phyloP scores from a whole-genome alignment of 140 eudicot species.

The Bidens hawaiensis region DNA sequence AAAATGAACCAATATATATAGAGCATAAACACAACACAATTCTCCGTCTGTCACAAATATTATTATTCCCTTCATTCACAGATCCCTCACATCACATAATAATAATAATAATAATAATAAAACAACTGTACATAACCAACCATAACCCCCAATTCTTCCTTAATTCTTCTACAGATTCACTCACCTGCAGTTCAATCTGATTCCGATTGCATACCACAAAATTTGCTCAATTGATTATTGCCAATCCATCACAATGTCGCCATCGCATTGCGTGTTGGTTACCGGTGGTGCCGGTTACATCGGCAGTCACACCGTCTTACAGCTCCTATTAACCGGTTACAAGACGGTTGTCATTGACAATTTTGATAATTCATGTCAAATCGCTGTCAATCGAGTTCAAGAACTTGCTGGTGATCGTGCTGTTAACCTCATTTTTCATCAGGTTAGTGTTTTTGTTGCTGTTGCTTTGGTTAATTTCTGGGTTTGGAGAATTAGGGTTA shows the following conservation, averaged over 20 bases:
- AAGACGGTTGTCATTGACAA: slow-evolving; percentile 75
- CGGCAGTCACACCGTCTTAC: slow-evolving; percentile 90
- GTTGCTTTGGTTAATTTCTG: no score
- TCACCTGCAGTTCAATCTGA: slow-evolving; percentile 12
- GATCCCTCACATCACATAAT: slow-evolving; percentile 16
- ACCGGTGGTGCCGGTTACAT: slow-evolving; percentile 98
- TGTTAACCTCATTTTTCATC: slow-evolving; percentile 50
- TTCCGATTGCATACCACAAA: slow-evolving; percentile 11
- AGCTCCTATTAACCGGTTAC: slow-evolving; percentile 66
- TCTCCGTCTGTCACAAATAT: slow-evolving; percentile 35
- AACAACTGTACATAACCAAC: neutral
- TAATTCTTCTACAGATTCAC: slow-evolving; percentile 17
- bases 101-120: no score
- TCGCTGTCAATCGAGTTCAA: slow-evolving; percentile 63
- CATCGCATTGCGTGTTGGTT: slow-evolving; percentile 57
- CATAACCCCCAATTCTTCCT: neutral
- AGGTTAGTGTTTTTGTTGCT: slow-evolving; percentile 31
- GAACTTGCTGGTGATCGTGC: slow-evolving; percentile 71
- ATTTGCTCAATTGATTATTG: no score
- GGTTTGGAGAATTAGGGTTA: no score
- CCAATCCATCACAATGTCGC: slow-evolving; percentile 21
- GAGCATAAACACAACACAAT: slow-evolving; percentile 9
- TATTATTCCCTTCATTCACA: slow-evolving; percentile 23
- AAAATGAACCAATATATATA: no score
- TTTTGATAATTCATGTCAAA: slow-evolving; percentile 69